Evolutionary conservation across 192 early-diverging fungal species (phyloP).

Genomic region (Entophlyctis luteolus): DNA sequence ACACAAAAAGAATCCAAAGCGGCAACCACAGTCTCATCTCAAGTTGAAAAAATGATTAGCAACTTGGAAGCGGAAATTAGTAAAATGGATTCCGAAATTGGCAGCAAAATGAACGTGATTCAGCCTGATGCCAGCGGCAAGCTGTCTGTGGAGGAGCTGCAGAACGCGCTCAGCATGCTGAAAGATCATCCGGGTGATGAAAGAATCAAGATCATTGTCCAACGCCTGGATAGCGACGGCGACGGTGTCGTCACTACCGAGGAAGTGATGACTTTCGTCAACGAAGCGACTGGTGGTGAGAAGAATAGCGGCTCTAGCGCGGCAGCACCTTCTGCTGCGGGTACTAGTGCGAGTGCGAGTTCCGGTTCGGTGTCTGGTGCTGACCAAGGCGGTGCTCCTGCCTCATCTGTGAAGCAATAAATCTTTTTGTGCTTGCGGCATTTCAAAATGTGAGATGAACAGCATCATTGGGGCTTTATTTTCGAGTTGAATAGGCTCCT

Average conservation of each 20-base stretch:
- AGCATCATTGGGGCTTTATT: no score
- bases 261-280: constrained; percentile 57
- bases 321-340: neutral
- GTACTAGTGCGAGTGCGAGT: neutral
- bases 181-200: constrained; percentile 65
- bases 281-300: constrained; percentile 47
- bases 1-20: constrained; percentile 55
- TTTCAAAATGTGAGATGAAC: no score
- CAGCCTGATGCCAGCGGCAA: constrained; percentile 64
- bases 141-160: constrained; percentile 63
- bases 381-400: no score
- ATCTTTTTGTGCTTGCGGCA: no score
- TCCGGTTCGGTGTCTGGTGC: no score
- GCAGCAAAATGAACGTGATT: constrained; percentile 62
- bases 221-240: constrained; percentile 65
- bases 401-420: no score
- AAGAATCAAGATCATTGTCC: constrained; percentile 69
- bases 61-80: constrained; percentile 69
- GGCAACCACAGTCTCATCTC: constrained; percentile 55
- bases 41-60: constrained; percentile 76
- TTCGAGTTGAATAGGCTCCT: neutral
- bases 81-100: constrained; percentile 61
- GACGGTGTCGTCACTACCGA: constrained; percentile 65
- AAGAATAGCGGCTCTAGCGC: neutral
- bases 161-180: constrained; percentile 64